Base-by-base conservation (phyloP, 192 early-diverging fungal genomes). In the Rhizophagus clarus region DNA sequence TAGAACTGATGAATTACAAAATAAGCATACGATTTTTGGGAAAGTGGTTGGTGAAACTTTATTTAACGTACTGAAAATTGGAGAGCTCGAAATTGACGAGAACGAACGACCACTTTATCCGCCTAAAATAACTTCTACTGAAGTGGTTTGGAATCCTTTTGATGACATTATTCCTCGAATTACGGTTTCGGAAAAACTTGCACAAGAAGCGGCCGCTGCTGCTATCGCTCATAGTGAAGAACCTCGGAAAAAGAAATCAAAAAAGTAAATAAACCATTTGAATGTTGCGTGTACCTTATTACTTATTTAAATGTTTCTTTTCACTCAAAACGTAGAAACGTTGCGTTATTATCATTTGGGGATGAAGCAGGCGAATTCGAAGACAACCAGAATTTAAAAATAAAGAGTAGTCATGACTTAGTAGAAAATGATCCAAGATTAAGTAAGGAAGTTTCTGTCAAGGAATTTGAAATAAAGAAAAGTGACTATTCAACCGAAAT, bases 1-100 rank as follows among this genome's bases (percentile, higher is more conserved):
- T 77, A 80, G 90, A 4, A 89, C 96, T 2, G 90, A 92, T 37
- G 96, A 97, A 80, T 84, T 99, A 20, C 93, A 96, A 47, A 91
- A 92, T 42, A 95, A 95, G 80, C 92, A 97, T 83, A 98, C 97
- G 0, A 88, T 99, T 40, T 99, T 99, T 91, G 97, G 95, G 28
- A 93, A 94, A 70, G 94, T 95, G 31, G 96, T 92, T 49, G 97
- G 96, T 37, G 92, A 97, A 80, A 97, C 96, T 10, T 81, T 99
- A 40, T 99, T 93, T 83, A 98, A 96, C 63, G 89, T 97, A 4
- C 83, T 99, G 26, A 95, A 94, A 83, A 93, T 99, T 61, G 92
- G 91, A 26, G 93, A 93, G 17, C 77, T 93, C 31, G 96, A 97
- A 74, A 82, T 90, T 0, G 95, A 97, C 80, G 86, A 90, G 34